phyloP scores from a whole-genome alignment of 805 yeast genomes.

The Ogataea henricii region DNA sequence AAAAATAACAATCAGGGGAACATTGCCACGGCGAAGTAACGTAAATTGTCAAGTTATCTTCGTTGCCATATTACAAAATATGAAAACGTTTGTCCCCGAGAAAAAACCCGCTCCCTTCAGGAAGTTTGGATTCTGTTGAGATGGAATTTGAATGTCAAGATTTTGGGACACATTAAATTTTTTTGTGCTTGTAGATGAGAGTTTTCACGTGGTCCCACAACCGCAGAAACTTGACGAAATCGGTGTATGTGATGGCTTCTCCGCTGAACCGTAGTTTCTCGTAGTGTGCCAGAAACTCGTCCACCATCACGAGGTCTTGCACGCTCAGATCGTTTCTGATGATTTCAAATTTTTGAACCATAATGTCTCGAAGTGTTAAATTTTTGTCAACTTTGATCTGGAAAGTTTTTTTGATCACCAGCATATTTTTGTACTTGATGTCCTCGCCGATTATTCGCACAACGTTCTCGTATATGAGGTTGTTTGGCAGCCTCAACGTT shows the following conservation, averaged over 20 bases:
- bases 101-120: constrained; percentile 50
- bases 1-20: constrained; percentile 58
- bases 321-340: constrained; percentile 10
- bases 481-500: constrained; percentile 25
- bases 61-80: constrained; percentile 57
- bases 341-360: constrained; percentile 30
- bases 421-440: constrained; percentile 44
- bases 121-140: constrained; percentile 60
- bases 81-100: constrained; percentile 52
- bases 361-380: constrained; percentile 30
- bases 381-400: constrained; percentile 24
- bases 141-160: constrained; percentile 64
- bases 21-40: constrained; percentile 71
- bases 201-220: constrained; percentile 31
- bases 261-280: constrained; percentile 73
- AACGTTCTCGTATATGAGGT: constrained; percentile 52
- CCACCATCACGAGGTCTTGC: constrained; percentile 15
- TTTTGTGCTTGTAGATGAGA: constrained; percentile 16
- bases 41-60: constrained; percentile 57
- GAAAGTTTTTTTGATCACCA: constrained; percentile 22
- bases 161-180: constrained; percentile 37
- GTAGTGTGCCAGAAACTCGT: constrained; percentile 52
- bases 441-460: constrained; percentile 62
- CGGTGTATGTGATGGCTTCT: constrained; percentile 53
- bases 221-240: constrained; percentile 62